A percentile compares a stretch with the other conserved stretches of the same genome.
These are phyloP conservation scores for Populus hybrid DNA, from an alignment of 441 rosid genomes.

Conservation along the genomic window DNA sequence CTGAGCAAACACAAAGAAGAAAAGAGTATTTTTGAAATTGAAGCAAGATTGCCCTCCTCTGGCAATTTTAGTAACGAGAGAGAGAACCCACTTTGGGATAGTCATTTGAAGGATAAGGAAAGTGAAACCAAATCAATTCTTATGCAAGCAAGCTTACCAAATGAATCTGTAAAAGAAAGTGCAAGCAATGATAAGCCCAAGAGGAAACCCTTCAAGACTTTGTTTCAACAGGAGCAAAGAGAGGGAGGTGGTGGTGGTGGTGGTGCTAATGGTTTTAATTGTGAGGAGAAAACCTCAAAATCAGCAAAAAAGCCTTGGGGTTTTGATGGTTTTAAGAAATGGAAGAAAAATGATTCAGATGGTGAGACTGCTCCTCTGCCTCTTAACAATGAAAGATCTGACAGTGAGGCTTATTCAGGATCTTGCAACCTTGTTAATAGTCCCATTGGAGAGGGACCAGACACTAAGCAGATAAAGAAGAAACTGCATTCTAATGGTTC, in stretches of 20 bases:
- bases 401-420: constrained; percentile 34
- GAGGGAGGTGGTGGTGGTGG: constrained; percentile 23
- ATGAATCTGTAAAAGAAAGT: constrained; percentile 29
- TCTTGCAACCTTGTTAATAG: constrained; percentile 37
- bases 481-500: constrained; percentile 60
- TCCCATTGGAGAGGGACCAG: too few species aligned
- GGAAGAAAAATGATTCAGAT: constrained; percentile 62
- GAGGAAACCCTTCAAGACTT: constrained; percentile 49
- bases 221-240: constrained; percentile 41
- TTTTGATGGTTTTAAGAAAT: constrained; percentile 57
- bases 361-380: constrained; percentile 60
- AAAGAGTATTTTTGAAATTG: constrained; percentile 50
- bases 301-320: constrained; percentile 62
- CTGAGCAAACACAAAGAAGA: constrained; percentile 33
- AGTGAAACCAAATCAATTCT: constrained; percentile 50
- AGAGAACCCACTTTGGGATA: constrained; percentile 46
- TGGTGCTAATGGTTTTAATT: constrained; percentile 14
- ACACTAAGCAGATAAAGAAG: constrained; percentile 60
- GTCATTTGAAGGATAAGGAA: constrained; percentile 30
- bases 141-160: constrained; percentile 41
- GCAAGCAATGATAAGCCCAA: constrained; percentile 36
- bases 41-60: constrained; percentile 20
- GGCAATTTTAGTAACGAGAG: constrained; percentile 7
- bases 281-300: constrained; percentile 37
- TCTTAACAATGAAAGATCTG: constrained; percentile 45